phyloP scores from a whole-genome alignment of 352 stramenopile genomes.

The Thalassiosira allenii region DNA sequence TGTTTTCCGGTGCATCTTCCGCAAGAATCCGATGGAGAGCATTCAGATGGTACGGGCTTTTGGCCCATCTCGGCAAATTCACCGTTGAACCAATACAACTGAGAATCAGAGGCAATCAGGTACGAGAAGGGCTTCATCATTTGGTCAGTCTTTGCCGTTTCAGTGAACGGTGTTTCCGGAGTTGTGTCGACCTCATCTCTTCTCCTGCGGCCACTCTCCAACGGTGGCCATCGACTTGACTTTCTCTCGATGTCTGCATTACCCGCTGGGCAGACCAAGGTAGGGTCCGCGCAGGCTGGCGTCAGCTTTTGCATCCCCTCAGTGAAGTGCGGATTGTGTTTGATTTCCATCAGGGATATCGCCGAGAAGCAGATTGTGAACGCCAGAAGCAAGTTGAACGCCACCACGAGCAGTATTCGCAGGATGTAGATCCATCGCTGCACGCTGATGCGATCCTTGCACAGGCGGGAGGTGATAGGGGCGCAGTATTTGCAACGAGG shows the following conservation, averaged over 20 bases:
- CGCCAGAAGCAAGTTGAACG: constrained; percentile 45
- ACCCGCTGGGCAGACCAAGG: constrained; percentile 36
- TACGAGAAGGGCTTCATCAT: constrained; percentile 58
- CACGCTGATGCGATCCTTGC: not conserved
- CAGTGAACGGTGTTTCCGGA: not conserved
- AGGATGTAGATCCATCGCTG: constrained; percentile 15
- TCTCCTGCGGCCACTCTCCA: not conserved
- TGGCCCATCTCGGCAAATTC: constrained; percentile 62
- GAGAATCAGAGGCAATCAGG: constrained; percentile 62
- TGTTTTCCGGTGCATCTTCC: constrained; percentile 55
- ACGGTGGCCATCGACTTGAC: constrained; percentile 21
- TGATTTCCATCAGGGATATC: constrained; percentile 64
- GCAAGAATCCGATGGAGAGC: constrained; percentile 50
- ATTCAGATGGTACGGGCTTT: constrained; percentile 43
- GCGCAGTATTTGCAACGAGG: constrained; percentile 50
- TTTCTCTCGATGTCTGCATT: constrained; percentile 53
- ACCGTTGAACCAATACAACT: constrained; percentile 69
- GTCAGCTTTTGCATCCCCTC: constrained; percentile 55
- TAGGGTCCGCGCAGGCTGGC: constrained; percentile 48
- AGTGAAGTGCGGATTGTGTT: constrained; percentile 41
- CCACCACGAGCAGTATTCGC: constrained; percentile 38
- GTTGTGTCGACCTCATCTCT: constrained; percentile 5
- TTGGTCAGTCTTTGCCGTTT: not conserved
- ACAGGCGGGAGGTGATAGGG: constrained; percentile 11
- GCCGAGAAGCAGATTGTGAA: constrained; percentile 47